phyloP scores from a whole-genome alignment of 495 filamentous ascomycete genomes.

The Neurospora tetraspora region DNA sequence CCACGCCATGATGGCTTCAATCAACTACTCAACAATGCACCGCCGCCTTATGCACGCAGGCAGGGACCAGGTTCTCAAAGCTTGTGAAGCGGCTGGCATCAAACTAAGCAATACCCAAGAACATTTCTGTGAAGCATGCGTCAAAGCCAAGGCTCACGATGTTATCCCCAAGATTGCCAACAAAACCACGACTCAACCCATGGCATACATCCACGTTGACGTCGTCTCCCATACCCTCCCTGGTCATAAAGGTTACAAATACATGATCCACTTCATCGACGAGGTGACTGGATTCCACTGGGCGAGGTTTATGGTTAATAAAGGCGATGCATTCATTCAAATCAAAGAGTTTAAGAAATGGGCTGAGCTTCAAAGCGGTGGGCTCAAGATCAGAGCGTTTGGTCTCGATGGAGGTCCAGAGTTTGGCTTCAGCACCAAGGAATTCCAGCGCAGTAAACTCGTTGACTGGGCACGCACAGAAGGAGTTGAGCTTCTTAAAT shows the following conservation, averaged over 20 bases:
- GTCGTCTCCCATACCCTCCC: neutral
- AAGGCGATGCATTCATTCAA: neutral
- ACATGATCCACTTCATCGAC: neutral
- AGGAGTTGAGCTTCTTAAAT: too few relatives aligned
- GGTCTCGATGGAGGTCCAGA: neutral
- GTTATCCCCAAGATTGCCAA: neutral
- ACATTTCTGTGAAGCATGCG: neutral
- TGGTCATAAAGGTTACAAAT: neutral
- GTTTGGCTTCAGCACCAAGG: too few relatives aligned
- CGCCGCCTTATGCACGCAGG: neutral
- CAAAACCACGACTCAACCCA: neutral
- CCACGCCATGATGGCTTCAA: neutral
- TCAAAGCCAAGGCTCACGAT: neutral
- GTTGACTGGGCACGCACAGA: too few relatives aligned
- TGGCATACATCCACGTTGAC: neutral
- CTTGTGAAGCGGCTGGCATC: neutral
- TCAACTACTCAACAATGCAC: neutral
- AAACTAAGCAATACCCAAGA: neutral
- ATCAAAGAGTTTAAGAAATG: neutral
- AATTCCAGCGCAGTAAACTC: too few relatives aligned
- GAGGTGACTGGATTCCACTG: neutral
- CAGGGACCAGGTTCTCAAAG: neutral
- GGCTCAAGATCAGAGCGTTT: neutral
- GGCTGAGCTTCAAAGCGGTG: neutral
- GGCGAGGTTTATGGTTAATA: neutral